Evolutionary conservation across 73 alveolate species (phyloP).

Genomic region (Tetrahymena borealis): DNA sequence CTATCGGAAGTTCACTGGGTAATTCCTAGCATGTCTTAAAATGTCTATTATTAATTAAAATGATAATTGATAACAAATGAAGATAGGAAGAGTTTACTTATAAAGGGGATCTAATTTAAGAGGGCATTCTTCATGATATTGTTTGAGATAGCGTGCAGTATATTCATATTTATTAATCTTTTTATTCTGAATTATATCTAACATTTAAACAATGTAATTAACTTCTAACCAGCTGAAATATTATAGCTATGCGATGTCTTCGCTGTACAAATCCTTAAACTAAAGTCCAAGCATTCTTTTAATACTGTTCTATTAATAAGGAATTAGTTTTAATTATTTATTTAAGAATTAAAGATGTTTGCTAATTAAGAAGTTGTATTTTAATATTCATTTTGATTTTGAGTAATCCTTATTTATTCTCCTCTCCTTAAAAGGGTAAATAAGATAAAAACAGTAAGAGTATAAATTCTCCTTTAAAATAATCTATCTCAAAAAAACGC

Average conservation of each 20-base stretch:
- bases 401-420: too few relatives aligned
- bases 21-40: background rate
- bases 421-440: too few relatives aligned
- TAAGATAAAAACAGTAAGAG: too few relatives aligned
- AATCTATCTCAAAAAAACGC: background rate
- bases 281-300: background rate
- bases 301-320: background rate
- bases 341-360: background rate
- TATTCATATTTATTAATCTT: background rate
- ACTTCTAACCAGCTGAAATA: background rate
- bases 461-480: too few relatives aligned
- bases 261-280: background rate
- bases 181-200: background rate
- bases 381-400: too few relatives aligned
- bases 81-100: background rate
- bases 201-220: background rate
- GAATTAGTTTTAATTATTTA: background rate
- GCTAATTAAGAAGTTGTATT: too few relatives aligned
- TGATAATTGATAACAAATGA: background rate
- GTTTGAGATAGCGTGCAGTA: background rate
- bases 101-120: background rate
- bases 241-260: background rate
- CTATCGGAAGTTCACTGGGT: background rate
- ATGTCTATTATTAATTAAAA: background rate
- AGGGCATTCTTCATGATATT: background rate